phyloP scores from a whole-genome alignment of 148 eudicot species.

The Chenopodium suecicum region DNA sequence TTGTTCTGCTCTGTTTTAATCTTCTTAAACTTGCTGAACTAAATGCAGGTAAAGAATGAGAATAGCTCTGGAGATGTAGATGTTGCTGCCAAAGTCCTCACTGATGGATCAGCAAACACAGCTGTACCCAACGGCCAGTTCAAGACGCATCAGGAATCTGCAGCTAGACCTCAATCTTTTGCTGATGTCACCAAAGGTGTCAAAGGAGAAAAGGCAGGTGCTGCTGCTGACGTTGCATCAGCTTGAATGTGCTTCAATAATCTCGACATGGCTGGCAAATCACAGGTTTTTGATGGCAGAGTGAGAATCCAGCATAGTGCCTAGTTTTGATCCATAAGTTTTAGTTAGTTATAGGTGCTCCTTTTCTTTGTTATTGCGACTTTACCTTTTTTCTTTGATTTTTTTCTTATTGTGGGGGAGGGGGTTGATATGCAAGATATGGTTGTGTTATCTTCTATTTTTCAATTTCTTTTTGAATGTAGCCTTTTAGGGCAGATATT shows the following conservation, averaged over 20 bases:
- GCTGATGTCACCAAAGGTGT: conserved; percentile 25
- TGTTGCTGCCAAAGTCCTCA: conserved; percentile 19
- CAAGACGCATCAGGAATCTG: conserved; percentile 12
- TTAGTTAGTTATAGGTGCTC: conserved; percentile 26
- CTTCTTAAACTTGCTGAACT: too few relatives aligned
- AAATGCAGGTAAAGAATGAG: conserved; percentile 26
- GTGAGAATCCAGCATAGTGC: conserved; percentile 22
- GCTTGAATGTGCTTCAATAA: conserved; percentile 11
- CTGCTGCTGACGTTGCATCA: conserved; percentile 14
- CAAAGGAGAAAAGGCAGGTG: conserved; percentile 25
- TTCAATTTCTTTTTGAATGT: neutral
- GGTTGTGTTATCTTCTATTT: neutral
- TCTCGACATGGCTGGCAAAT: conserved; percentile 12
- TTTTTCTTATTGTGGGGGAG: neutral
- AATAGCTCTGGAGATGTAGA: conserved; percentile 20
- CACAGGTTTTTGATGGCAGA: conserved; percentile 27
- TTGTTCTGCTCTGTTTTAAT: neutral
- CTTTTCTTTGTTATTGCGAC: neutral
- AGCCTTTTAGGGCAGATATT: conserved; percentile 10
- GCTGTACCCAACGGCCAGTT: conserved; percentile 10
- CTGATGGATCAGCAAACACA: conserved; percentile 19
- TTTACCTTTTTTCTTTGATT: neutral
- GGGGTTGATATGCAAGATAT: conserved; percentile 11
- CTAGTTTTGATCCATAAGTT: conserved; percentile 29
- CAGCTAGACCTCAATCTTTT: conserved; percentile 5